A percentile compares a stretch with the other conserved stretches of the same genome.
Evolutionary conservation across 2,329 filamentous ascomycete genomes (phyloP).

Genomic region (Fusarium paranaense): DNA sequence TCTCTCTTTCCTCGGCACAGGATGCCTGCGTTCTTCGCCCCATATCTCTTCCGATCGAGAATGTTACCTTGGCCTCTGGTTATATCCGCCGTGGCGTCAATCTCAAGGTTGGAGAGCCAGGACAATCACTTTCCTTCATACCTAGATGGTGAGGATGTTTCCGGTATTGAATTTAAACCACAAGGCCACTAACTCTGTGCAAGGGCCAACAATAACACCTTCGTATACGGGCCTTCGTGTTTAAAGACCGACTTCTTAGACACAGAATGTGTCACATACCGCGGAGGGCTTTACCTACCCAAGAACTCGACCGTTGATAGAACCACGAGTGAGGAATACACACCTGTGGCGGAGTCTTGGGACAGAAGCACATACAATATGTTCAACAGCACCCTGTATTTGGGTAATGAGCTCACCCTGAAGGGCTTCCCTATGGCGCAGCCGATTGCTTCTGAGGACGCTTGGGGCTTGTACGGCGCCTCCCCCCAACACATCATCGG

Average conservation of each 20-base stretch:
- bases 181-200: neutral
- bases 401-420: slow-evolving; percentile 8
- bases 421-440: slow-evolving; percentile 12
- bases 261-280: slow-evolving; percentile 18
- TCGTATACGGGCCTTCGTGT: slow-evolving; percentile 22
- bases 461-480: slow-evolving; percentile 7
- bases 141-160: slow-evolving; percentile 8
- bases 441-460: neutral
- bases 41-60: neutral
- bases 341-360: slow-evolving; percentile 6
- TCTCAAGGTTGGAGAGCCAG: slow-evolving; percentile 13
- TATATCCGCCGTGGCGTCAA: slow-evolving; percentile 9
- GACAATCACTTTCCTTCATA: slow-evolving; percentile 14
- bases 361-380: slow-evolving; percentile 7
- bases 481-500: slow-evolving; percentile 25
- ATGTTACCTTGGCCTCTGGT: slow-evolving; percentile 6
- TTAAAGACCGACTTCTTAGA: neutral
- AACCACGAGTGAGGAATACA: too few relatives aligned
- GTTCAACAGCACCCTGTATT: slow-evolving; percentile 18
- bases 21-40: neutral
- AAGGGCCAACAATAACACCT: slow-evolving; percentile 24
- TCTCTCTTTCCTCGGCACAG: accelerated
- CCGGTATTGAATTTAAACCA: too few relatives aligned
- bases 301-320: neutral
- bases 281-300: slow-evolving; percentile 18